Evolutionary conservation across 2,329 filamentous ascomycete genomes (phyloP).

Genomic region (Xylaria digitata): DNA sequence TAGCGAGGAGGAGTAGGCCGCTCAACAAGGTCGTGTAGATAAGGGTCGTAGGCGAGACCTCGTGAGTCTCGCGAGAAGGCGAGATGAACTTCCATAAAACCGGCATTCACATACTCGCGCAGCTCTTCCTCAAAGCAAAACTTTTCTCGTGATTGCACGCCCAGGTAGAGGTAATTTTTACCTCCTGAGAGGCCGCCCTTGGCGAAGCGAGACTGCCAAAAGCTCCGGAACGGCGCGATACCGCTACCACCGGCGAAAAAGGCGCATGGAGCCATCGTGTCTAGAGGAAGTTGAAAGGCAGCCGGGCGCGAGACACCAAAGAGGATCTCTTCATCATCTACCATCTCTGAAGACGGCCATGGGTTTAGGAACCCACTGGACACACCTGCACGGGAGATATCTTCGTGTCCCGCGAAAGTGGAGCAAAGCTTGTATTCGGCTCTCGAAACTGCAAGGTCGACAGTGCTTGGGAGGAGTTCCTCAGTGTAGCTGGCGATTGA

Average conservation of each 20-base stretch:
- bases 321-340: slow-evolving; percentile 59
- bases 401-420: slow-evolving; percentile 52
- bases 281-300: slow-evolving; percentile 63
- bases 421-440: slow-evolving; percentile 62
- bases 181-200: slow-evolving; percentile 41
- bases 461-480: slow-evolving; percentile 61
- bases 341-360: slow-evolving; percentile 52
- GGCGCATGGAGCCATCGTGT: slow-evolving; percentile 61
- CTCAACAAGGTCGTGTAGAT: slow-evolving; percentile 59
- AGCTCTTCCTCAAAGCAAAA: slow-evolving; percentile 63
- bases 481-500: slow-evolving; percentile 63
- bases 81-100: slow-evolving; percentile 63
- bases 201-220: slow-evolving; percentile 60
- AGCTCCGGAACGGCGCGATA: slow-evolving; percentile 65
- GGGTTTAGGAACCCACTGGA: slow-evolving; percentile 67
- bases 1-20: slow-evolving; percentile 62
- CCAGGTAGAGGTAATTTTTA: slow-evolving; percentile 58
- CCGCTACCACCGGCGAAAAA: slow-evolving; percentile 66
- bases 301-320: slow-evolving; percentile 64
- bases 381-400: slow-evolving; percentile 57
- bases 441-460: slow-evolving; percentile 64
- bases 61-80: slow-evolving; percentile 63
- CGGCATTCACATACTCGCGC: slow-evolving; percentile 58
- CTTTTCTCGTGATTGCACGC: slow-evolving; percentile 64
- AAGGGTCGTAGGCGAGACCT: slow-evolving; percentile 59